Base-by-base conservation (phyloP, 176 grass and related monocot species). In the Rhipidocladum racemiflorum region DNA sequence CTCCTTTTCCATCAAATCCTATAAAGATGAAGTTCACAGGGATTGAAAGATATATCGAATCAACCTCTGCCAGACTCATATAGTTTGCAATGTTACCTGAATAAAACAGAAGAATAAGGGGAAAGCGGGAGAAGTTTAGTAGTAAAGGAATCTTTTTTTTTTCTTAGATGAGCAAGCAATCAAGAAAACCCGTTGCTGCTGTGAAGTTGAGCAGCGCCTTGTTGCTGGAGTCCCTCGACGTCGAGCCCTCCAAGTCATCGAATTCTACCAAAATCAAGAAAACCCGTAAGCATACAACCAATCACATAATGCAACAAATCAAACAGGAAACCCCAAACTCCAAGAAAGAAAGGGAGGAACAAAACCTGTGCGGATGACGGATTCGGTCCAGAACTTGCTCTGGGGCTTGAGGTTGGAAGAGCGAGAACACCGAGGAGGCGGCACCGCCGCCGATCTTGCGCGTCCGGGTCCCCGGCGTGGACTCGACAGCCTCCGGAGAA, bases 11-110 rank as follows among this genome's bases (percentile, higher is more conserved):
- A 86, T 98, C 95, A 77, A 98, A 98, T 64, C 95, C 92, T 15
- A 98, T 85, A 65, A 98, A 98, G 83, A 98, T 83, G 89, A 98
- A 98, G 63, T 98, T 98, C 23, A 98, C 90, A 72, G 92, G 95
- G 65, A 98, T 63, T 4, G 95, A 84, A 57, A 95, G 79, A 82
- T 98, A 98, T 84, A 98, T 85, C 7, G 92, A 98, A 83, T 95
- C 92, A 56, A 98, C 85, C 73, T 93, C 87, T 17, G 92, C 45
- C 16, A 98, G 85, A 48, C 78, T 91, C 87, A 98, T 88, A 82
- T 95, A 95, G 72, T 76, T 91, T 44, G 90, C 92, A 80, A 98
- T 84, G 38, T 88, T 93, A 68, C 92, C 94, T 97, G 67, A 49
- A 87, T 24, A 79, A 3, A 71, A 76, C 38, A 86, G 40, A 82